Conservation (phyloP, 352 stramenopile genomes). For the Phytophthora sp. region DNA sequence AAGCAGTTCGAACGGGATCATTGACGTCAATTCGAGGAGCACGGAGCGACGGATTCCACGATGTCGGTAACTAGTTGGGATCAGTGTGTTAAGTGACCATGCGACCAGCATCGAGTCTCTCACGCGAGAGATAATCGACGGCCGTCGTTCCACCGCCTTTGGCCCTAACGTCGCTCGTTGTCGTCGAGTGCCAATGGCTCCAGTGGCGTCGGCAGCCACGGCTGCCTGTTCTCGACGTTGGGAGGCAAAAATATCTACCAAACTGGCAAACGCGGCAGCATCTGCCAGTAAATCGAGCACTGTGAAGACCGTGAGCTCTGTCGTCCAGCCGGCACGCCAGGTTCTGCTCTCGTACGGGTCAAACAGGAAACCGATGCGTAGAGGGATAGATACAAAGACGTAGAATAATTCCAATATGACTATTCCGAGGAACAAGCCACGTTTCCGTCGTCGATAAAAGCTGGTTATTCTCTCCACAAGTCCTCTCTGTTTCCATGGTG, state of each 20-base stretch:
- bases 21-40: conserved; percentile 52
- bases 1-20: conserved; percentile 62
- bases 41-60: conserved; percentile 47
- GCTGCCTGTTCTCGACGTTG: conserved; percentile 52
- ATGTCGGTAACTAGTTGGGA: conserved; percentile 36
- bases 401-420: conserved; percentile 51
- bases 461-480: neutral
- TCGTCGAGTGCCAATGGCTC: conserved; percentile 27
- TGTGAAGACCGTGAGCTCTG: conserved; percentile 55
- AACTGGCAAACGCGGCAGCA: conserved; percentile 41
- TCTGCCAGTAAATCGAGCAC: conserved; percentile 61
- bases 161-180: conserved; percentile 4
- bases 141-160: conserved; percentile 6
- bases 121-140: conserved; percentile 32
- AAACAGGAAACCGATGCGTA: conserved; percentile 76
- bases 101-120: conserved; percentile 44
- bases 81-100: conserved; percentile 75
- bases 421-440: conserved; percentile 36
- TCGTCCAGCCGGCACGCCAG: conserved; percentile 45
- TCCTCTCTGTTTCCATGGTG: neutral
- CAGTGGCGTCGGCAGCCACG: conserved; percentile 24
- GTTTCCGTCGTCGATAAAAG: conserved; percentile 30
- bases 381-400: conserved; percentile 58
- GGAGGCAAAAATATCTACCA: conserved; percentile 60
- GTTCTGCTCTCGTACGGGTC: conserved; percentile 43